Evolutionary conservation across 352 stramenopile genomes (phyloP), one percentile per base, ranked within the genome.

Genomic region (Phytophthora idaei): DNA sequence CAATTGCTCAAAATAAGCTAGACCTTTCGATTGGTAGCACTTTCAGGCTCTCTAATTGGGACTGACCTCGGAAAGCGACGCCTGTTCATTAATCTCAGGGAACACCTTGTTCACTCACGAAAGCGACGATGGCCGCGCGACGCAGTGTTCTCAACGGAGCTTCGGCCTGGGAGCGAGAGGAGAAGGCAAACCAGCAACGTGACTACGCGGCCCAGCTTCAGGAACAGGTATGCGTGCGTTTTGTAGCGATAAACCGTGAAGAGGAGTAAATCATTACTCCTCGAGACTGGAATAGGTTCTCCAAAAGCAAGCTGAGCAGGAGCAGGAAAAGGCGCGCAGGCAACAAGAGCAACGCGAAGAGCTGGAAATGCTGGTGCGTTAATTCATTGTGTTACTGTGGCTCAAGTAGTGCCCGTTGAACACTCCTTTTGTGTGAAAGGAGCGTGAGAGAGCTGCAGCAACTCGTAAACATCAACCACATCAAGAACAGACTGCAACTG

Each of bases 141-240:
- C 70, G 78, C 61, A 81, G 62, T 44, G 63, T 77, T 46, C 66
- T 90, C 32, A 76, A 74, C 4, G 75, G 78, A 8, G 64, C 74
- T 37, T 73, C 65, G 27, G 61, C 73, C 5, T 80, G 63, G 65
- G 78, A 89, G 73, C 78, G 80, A 17, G 77, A 91, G 61, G 71
- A 83, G 56, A 78, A 71, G 17, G 54, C 67, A 27, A 78, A 63
- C 36, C 80, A 89, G 52, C 83, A 91, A 59, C 67, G 80, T 25
- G 79, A 86, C 67, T 91, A 91, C 48, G 83, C 83, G 17, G 83
- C 80, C 37, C 75, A 87, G 63, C 73, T 91, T 27, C 83, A 91
- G 56, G 71, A 89, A 51, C 83, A 91, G 64, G 78, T 88, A 25
- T 42, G 34, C 17, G 14, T 39, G 21, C 17, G 15, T 48, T 21